Evolutionary conservation across 805 yeast genomes (phyloP).

Genomic region (Saccharomycodes ludwigii): DNA sequence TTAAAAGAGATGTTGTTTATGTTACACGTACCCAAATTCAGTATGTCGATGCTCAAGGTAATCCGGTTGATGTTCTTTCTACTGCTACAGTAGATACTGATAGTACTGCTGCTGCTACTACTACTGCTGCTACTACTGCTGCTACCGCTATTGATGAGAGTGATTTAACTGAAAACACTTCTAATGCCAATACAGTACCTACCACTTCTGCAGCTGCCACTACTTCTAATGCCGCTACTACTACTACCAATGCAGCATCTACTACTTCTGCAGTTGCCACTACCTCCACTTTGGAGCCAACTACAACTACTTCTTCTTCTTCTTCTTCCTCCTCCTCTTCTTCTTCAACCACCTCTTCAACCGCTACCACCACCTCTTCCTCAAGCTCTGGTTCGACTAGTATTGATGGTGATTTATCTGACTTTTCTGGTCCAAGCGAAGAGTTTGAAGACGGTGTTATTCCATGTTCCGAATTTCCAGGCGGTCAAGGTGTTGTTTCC

Average conservation of each 20-base stretch:
- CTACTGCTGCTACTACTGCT: conserved; percentile 20
- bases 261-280: conserved; percentile 14
- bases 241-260: conserved; percentile 15
- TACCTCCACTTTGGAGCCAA: conserved; percentile 21
- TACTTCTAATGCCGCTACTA: conserved; percentile 9
- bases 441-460: conserved; percentile 60
- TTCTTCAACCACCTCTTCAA: conserved; percentile 15
- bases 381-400: conserved; percentile 18
- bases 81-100: conserved; percentile 12
- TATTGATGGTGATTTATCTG: conserved; percentile 43
- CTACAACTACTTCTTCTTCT: conserved; percentile 16
- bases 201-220: conserved; percentile 15
- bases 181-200: conserved; percentile 9
- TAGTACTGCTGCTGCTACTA: conserved; percentile 21
- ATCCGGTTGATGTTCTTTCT: conserved; percentile 14
- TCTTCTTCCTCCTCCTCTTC: conserved; percentile 17
- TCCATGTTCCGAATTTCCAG: conserved; percentile 57
- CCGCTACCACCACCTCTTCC: conserved; percentile 21
- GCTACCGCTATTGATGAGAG: too few relatives aligned
- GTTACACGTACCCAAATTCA: conserved; percentile 16
- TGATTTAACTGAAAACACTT: too few relatives aligned
- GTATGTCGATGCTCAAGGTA: conserved; percentile 21
- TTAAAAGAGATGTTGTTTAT: conserved; percentile 20
- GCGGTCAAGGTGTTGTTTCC: conserved; percentile 61
- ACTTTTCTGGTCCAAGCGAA: conserved; percentile 43